These are phyloP conservation scores for Phanerochaete sordida DNA, from an alignment of 768 basidiomycete genomes.

Conservation along the genomic window DNA sequence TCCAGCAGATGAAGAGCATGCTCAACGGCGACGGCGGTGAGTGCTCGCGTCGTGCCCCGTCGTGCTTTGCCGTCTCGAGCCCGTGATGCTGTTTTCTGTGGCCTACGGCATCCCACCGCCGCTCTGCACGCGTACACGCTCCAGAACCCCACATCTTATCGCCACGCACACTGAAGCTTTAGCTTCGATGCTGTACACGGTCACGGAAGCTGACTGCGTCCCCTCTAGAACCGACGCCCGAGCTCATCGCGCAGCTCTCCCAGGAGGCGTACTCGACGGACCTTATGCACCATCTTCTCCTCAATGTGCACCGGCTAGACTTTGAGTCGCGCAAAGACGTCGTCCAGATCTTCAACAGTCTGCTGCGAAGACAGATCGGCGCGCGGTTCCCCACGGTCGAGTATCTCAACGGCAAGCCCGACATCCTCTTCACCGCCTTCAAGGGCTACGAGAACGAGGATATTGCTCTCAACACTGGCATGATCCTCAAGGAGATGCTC, in stretches of 20 bases:
- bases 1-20: constrained; percentile 86
- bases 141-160: neutral
- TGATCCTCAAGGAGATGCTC: constrained; percentile 97
- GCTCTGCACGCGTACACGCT: neutral
- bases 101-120: neutral
- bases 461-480: constrained; percentile 94
- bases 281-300: constrained; percentile 75
- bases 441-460: constrained; percentile 96
- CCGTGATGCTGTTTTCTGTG: neutral
- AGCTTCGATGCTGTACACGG: neutral
- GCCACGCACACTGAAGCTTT: neutral
- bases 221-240: constrained; percentile 71
- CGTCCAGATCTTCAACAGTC: constrained; percentile 85
- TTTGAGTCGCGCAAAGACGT: constrained; percentile 91
- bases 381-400: constrained; percentile 95
- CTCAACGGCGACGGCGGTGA: constrained; percentile 86
- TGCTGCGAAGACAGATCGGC: constrained; percentile 89
- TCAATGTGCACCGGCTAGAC: constrained; percentile 83
- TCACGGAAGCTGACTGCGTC: neutral
- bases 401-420: constrained; percentile 75
- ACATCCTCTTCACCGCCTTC: constrained; percentile 79
- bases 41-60: constrained; percentile 17
- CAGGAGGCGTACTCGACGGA: constrained; percentile 95
- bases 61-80: neutral
- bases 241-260: constrained; percentile 89